Percentiles rank a stretch among this genome's conserved stretches.
Conservation (phyloP, 768 basidiomycete species). For the Amanita pseudoporphyria region DNA sequence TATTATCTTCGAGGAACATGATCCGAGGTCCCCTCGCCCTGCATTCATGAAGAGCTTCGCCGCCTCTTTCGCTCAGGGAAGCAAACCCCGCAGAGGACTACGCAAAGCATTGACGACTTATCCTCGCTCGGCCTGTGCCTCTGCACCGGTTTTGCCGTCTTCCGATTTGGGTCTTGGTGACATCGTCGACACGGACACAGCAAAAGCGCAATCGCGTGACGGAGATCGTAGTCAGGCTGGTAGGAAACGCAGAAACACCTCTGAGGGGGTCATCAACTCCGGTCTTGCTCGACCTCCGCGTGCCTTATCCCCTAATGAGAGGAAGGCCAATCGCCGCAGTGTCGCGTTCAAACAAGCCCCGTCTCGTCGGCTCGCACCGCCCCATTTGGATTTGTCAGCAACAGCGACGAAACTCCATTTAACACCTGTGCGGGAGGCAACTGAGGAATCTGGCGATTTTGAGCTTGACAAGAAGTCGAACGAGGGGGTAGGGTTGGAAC, state of each 20-base stretch:
- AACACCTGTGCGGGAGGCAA: background rate
- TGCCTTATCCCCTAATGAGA: constrained; percentile 12
- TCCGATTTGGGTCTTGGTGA: constrained; percentile 4
- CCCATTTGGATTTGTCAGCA: background rate
- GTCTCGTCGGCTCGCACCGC: constrained; percentile 6
- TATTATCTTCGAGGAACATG: constrained; percentile 16
- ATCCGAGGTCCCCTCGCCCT: constrained; percentile 31
- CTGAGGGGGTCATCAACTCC: background rate
- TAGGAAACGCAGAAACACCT: constrained; percentile 2
- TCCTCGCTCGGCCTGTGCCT: constrained; percentile 35
- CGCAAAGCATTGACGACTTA: constrained; percentile 22
- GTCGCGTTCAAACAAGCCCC: constrained; percentile 3
- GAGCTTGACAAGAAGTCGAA: background rate
- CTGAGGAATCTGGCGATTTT: background rate
- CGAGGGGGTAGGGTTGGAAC: too few relatives aligned
- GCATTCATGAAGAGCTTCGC: constrained; percentile 13
- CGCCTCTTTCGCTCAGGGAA: constrained; percentile 7
- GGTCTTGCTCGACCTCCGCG: constrained; percentile 8
- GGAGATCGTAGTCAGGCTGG: background rate
- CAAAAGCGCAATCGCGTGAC: constrained; percentile 12
- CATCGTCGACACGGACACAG: constrained; percentile 10
- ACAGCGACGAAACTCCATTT: background rate
- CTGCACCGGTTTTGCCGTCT: constrained; percentile 19
- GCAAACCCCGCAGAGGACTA: constrained; percentile 14
- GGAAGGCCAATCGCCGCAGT: constrained; percentile 6